Conservation (phyloP, 106 monocot genomes). For the Gastrodia elata region DNA sequence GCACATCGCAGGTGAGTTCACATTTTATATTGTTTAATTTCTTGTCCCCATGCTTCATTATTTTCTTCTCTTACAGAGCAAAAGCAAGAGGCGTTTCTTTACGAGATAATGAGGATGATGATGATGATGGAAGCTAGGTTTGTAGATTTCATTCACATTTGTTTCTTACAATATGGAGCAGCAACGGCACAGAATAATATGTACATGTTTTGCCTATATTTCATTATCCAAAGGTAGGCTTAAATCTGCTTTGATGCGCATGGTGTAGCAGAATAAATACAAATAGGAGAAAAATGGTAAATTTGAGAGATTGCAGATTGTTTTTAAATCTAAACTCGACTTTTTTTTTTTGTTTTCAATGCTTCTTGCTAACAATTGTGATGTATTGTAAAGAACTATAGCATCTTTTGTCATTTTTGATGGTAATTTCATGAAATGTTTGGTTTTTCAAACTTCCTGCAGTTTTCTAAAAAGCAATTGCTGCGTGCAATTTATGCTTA, state of each 20-base stretch:
- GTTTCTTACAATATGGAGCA: neutral
- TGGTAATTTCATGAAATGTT: neutral
- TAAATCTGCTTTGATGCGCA: neutral
- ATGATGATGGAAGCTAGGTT: conserved; percentile 14
- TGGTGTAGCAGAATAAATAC: neutral
- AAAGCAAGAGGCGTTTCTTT: conserved; percentile 74
- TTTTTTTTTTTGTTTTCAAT: neutral
- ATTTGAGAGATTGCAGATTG: neutral
- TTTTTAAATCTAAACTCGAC: neutral
- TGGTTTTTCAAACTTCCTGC: neutral
- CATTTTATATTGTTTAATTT: conserved; percentile 4
- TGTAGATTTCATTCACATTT: neutral
- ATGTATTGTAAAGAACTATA: neutral
- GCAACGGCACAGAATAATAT: neutral
- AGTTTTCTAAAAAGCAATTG: neutral
- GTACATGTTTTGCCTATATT: neutral
- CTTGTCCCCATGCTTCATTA: conserved; percentile 1
- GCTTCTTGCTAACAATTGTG: neutral
- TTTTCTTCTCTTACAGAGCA: conserved; percentile 28
- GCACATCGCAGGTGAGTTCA: conserved; percentile 41
- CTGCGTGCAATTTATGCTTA: too few relatives aligned
- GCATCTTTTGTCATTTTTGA: neutral
- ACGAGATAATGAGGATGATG: conserved; percentile 29
- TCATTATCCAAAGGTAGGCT: too few relatives aligned
- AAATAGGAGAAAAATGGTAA: neutral